Percentiles rank a stretch among this genome's conserved stretches.
Evolutionary conservation across 768 basidiomycete genomes (phyloP).

Genomic region (Hortiboletus flavorubellus): DNA sequence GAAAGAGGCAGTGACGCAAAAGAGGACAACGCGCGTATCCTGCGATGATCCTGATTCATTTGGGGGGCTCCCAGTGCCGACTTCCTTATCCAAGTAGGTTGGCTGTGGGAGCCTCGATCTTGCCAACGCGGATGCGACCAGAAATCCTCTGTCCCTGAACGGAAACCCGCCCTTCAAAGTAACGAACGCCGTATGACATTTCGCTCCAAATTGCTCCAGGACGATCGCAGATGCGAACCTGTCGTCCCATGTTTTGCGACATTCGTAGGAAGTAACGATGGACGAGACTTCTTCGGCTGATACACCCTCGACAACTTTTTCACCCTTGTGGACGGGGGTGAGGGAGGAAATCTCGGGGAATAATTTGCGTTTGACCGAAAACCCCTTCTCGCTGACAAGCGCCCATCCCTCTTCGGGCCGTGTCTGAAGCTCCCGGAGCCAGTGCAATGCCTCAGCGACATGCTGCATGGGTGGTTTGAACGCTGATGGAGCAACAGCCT

Average conservation of each 20-base stretch:
- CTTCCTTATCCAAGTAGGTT: conserved; percentile 40
- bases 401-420: conserved; percentile 68
- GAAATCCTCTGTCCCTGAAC: conserved; percentile 86
- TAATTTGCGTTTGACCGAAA: conserved; percentile 73
- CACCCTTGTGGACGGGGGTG: conserved; percentile 82
- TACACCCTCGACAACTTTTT: conserved; percentile 89
- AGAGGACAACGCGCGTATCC: conserved; percentile 61
- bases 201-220: conserved; percentile 77
- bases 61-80: conserved; percentile 22
- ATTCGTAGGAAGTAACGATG: conserved; percentile 64
- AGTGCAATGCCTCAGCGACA: conserved; percentile 77
- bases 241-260: conserved; percentile 84
- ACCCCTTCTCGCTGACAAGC: conserved; percentile 68
- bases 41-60: conserved; percentile 33
- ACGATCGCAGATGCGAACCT: conserved; percentile 66
- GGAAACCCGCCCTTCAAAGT: conserved; percentile 81
- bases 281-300: conserved; percentile 88
- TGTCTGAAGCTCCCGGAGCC: conserved; percentile 70
- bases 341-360: conserved; percentile 72
- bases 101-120: conserved; percentile 42
- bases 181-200: conserved; percentile 67
- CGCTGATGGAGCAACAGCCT: conserved; percentile 44
- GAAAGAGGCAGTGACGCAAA: conserved; percentile 82
- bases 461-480: conserved; percentile 74
- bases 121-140: conserved; percentile 75